A percentile compares a stretch with the other conserved stretches of the same genome.
Evolutionary conservation across 2,329 filamentous ascomycete genomes (phyloP).

Genomic region (Phyllosticta capitalensis): DNA sequence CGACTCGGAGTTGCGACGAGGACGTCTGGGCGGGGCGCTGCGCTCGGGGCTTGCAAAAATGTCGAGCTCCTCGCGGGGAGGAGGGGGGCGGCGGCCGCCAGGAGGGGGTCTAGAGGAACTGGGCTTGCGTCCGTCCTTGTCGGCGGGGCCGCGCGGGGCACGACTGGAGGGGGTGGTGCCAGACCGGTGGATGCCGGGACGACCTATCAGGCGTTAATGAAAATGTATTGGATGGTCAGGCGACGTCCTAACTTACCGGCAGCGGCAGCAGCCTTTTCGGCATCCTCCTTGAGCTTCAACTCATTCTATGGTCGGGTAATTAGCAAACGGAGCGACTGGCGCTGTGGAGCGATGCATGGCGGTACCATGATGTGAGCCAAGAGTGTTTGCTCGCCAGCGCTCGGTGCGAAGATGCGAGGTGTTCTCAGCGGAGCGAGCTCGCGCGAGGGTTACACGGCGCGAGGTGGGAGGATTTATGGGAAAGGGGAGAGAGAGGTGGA

Average conservation of each 20-base stretch:
- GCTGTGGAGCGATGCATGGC: conserved; percentile 31
- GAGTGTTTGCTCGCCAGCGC: not conserved
- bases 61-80: conserved; percentile 24
- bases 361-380: not conserved
- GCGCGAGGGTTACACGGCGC: conserved; percentile 4
- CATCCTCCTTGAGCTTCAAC: conserved; percentile 57
- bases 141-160: conserved; percentile 24
- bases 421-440: not conserved
- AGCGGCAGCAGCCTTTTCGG: conserved; percentile 32
- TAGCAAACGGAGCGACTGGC: conserved; percentile 32
- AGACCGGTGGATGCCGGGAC: conserved; percentile 34
- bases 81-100: conserved; percentile 12
- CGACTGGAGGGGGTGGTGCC: conserved; percentile 32
- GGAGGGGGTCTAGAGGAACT: conserved; percentile 2
- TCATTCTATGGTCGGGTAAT: conserved; percentile 49
- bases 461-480: conserved; percentile 1
- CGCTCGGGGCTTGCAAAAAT: conserved; percentile 28
- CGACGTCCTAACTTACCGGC: conserved; percentile 9
- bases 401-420: not conserved
- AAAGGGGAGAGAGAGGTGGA: conserved; percentile 23
- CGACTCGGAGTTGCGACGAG: conserved; percentile 70
- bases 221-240: not conserved
- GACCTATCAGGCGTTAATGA: conserved; percentile 9
- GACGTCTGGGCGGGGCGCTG: conserved; percentile 40
- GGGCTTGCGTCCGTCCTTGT: conserved; percentile 18